Conservation (phyloP, 2,329 filamentous ascomycete genomes). For the Coniochaeta sp. region DNA sequence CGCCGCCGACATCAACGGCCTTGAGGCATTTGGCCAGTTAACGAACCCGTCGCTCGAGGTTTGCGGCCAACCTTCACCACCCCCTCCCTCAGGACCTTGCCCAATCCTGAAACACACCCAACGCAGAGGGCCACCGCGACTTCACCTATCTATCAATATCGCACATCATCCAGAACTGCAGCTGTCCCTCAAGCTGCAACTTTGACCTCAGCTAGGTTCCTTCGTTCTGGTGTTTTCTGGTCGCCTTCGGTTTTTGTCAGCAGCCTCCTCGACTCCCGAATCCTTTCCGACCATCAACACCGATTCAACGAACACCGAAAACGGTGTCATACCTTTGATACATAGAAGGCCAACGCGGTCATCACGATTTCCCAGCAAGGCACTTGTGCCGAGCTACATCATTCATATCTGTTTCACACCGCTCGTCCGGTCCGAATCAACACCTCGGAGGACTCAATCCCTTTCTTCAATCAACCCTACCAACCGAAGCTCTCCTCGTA, state of each 20-base stretch:
- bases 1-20: not conserved
- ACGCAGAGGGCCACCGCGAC: not conserved
- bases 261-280: not conserved
- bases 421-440: constrained; percentile 3
- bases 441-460: constrained; percentile 4
- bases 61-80: not conserved
- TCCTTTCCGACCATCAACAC: not conserved
- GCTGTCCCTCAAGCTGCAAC: not conserved
- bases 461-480: constrained; percentile 6
- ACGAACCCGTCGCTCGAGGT: not conserved
- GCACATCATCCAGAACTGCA: not conserved
- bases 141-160: not conserved
- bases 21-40: not conserved
- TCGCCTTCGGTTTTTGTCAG: not conserved
- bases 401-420: constrained; percentile 5
- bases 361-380: not conserved
- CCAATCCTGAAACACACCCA: not conserved
- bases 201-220: not conserved
- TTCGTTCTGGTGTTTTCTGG: not conserved
- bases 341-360: not conserved
- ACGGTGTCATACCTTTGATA: not conserved
- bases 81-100: not conserved
- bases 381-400: not conserved
- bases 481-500: constrained; percentile 18
- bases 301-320: not conserved